Evolutionary conservation across 2,329 filamentous ascomycete species (phyloP).

Genomic region (Aureobasidium sp.): DNA sequence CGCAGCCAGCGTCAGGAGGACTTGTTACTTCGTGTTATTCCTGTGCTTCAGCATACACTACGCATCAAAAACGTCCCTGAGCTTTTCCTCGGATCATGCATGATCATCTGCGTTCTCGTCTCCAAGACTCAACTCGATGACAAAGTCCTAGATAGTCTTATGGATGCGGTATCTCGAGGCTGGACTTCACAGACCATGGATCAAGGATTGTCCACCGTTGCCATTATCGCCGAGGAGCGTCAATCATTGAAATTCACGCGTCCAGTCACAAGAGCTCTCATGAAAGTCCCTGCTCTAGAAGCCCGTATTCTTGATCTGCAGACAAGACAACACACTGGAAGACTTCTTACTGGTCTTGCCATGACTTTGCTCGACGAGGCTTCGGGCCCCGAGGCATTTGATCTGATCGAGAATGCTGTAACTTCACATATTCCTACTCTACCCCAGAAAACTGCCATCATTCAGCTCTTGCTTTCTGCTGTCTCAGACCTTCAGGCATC

Average conservation of each 20-base stretch:
- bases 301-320: conserved; percentile 55
- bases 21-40: conserved; percentile 61
- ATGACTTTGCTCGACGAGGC: conserved; percentile 56
- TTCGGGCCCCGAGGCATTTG: conserved; percentile 50
- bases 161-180: conserved; percentile 76
- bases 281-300: conserved; percentile 57
- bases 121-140: conserved; percentile 76
- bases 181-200: conserved; percentile 68
- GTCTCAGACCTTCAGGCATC: neutral
- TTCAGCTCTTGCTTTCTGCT: conserved; percentile 1
- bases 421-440: conserved; percentile 54
- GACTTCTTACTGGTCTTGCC: conserved; percentile 64
- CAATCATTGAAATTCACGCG: conserved; percentile 61
- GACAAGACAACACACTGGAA: conserved; percentile 60
- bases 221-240: conserved; percentile 74
- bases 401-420: conserved; percentile 54
- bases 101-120: conserved; percentile 79
- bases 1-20: conserved; percentile 77
- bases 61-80: conserved; percentile 68
- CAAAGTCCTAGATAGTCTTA: conserved; percentile 71
- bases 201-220: conserved; percentile 70
- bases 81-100: conserved; percentile 80
- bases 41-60: conserved; percentile 68
- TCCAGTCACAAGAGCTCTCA: conserved; percentile 60
- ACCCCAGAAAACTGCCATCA: conserved; percentile 40